Evolutionary conservation across 306 rosid species (phyloP), one percentile per base, ranked within the genome.

Genomic region (Cicer pinnatifidum): DNA sequence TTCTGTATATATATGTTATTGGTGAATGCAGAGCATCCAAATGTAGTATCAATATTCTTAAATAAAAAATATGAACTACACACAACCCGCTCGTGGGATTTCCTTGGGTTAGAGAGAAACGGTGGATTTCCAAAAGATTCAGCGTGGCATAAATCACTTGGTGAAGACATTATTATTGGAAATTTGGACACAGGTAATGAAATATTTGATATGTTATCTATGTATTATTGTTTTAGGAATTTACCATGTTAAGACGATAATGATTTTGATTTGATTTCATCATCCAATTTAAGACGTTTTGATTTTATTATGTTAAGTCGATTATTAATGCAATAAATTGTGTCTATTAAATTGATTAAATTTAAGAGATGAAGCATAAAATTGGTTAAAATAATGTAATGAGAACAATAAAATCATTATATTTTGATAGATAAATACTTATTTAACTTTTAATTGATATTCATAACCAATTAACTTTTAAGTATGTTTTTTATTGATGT

Each of bases 51-150:
- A 1, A 48, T 90, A 1, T 90, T 86, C 54, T 63, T 68, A 16
- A 84, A 84, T 84, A 65, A 71, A 71, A 46, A n/a, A 53, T 53
- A 61, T 8, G 20, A 87, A 48, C 38, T 88, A 48, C 92, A 81
- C n/a, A 92, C 97, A 73, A 92, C 96, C 0, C 81, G 38, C 0
- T 88, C 96, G 8, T 92, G 97, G 97, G 67, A 71, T 10, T 92
- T 92, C 56, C 80, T 90, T 39, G 84, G 85, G 1, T 15, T 90
- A 5, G 89, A 76, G 12, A 67, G 33, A 37, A 35, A 71, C n/a
- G 85, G 78, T 40, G 52, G 0, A 16, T 12, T 62, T 78, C 67
- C 57, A 41, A 1, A 11, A 0, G 2, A 8, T 1, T 90, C 97
- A 6, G 0, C 72, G 11, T 92, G 96, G 97, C 56, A 40, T 0